Evolutionary conservation across 345 rosid genomes (phyloP).

Genomic region (Brassica juncea): DNA sequence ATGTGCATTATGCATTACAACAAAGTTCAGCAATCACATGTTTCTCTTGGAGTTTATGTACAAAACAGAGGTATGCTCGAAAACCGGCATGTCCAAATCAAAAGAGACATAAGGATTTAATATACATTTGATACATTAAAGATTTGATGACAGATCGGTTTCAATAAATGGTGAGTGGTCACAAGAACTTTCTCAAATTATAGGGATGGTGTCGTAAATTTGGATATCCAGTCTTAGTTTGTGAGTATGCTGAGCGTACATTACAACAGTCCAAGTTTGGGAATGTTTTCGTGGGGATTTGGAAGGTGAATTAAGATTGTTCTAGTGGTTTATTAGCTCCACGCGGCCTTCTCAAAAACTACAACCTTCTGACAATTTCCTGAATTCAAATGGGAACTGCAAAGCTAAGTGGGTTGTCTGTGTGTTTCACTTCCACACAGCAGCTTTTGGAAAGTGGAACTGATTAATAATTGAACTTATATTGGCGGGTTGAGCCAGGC

Average conservation of each 20-base stretch:
- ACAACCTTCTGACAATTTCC: constrained; percentile 31
- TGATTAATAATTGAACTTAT: neutral
- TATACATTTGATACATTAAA: constrained; percentile 33
- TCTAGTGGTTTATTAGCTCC: constrained; percentile 32
- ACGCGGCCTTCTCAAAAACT: constrained; percentile 22
- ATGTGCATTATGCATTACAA: too few relatives aligned
- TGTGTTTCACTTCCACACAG: neutral
- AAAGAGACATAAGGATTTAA: constrained; percentile 10
- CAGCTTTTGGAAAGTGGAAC: too few relatives aligned
- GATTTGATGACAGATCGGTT: constrained; percentile 27
- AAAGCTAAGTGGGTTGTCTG: constrained; percentile 30
- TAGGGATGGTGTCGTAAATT: constrained; percentile 37
- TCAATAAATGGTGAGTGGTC: constrained; percentile 40
- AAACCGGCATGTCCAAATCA: constrained; percentile 27
- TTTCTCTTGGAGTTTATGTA: constrained; percentile 10
- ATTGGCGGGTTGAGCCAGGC: constrained; percentile 25
- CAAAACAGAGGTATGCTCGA: constrained; percentile 24
- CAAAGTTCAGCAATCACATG: neutral
- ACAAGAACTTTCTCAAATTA: constrained; percentile 31
- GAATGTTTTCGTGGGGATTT: neutral
- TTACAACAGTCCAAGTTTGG: neutral
- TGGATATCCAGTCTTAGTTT: constrained; percentile 21
- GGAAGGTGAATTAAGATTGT: constrained; percentile 23
- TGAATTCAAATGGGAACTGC: constrained; percentile 22
- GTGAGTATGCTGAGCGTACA: constrained; percentile 36